Base-by-base conservation (phyloP, 768 basidiomycete genomes). In the Panus rudis region DNA sequence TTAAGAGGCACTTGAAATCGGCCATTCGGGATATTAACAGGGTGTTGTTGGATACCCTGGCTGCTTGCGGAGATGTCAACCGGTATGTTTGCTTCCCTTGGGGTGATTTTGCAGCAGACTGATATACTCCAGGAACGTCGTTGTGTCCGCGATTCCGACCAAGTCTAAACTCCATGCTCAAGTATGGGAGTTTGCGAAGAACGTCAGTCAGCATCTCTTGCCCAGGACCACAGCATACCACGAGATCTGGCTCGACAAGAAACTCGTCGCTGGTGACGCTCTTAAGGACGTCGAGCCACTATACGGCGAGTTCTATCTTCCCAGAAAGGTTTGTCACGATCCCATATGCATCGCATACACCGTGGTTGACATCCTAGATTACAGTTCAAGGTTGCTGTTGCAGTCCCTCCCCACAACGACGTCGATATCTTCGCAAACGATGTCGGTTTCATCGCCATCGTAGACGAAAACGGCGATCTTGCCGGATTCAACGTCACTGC, bases 181-280 rank as follows among this genome's bases (percentile, higher is more conserved):
- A 61, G 90, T 92, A 12, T 91, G 79, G 56, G 73, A 82, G 28
- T 96, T 97, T 55, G 76, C 91, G 2, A 90, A 84, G 56, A 70
- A 71, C 45, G 76, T 93, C 57, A 92, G 90, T 64, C 78, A 81
- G 47, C 83, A 88, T 57, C 76, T 99, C 31, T 72, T 96, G 25
- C 96, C 96, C 17, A 75, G 80, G 34, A 97, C 93, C 4, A 79
- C 81, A 4, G 96, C 96, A 4, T 98, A 99, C 62, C 91, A 97
- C 59, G 96, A 99, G 65, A 98, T 99, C 50, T 99, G 94, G 94
- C 72, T 98, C 32, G 92, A 98, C 69, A 93, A 96, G 70, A 96
- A 96, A 70, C 66, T 92, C 53, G 85, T 99, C 39, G 90, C 86
- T 4, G 96, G 94, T 14, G 92, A 92, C 26, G 92, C 92, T 4